Evolutionary conservation across 805 yeast genomes (phyloP).

Genomic region (Candida insectorum): DNA sequence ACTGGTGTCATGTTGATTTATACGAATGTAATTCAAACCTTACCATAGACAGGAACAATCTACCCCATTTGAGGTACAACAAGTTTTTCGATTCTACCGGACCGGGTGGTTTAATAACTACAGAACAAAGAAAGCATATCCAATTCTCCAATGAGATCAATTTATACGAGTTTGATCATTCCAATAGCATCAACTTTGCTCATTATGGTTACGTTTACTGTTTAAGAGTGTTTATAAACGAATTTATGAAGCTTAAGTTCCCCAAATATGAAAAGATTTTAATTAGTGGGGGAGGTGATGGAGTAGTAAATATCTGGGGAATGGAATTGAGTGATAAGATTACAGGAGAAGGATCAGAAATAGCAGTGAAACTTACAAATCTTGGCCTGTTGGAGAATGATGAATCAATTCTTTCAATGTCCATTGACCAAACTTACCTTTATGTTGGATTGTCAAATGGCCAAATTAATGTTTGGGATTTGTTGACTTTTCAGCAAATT

Average conservation of each 20-base stretch:
- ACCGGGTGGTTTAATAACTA: conserved; percentile 58
- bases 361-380: conserved; percentile 8
- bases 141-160: conserved; percentile 9
- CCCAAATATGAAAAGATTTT: conserved; percentile 18
- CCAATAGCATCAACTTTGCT: conserved; percentile 73
- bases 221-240: conserved; percentile 37
- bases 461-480: conserved; percentile 78
- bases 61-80: conserved; percentile 64
- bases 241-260: conserved; percentile 17
- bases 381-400: conserved; percentile 52
- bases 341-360: conserved; percentile 1
- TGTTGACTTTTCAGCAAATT: conserved; percentile 72
- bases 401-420: conserved; percentile 69
- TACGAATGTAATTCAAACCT: neutral
- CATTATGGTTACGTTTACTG: conserved; percentile 89
- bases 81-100: conserved; percentile 89
- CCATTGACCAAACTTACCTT: conserved; percentile 60
- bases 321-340: conserved; percentile 6
- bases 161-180: conserved; percentile 61
- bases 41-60: conserved; percentile 14
- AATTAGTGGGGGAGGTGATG: conserved; percentile 83
- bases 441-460: conserved; percentile 84
- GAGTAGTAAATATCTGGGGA: conserved; percentile 78
- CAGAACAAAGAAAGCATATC: conserved; percentile 21
- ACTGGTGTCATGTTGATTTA: conserved; percentile 53